phyloP scores from a whole-genome alignment of 2,329 filamentous ascomycete species.

The Aspergillus quadrilineatus region DNA sequence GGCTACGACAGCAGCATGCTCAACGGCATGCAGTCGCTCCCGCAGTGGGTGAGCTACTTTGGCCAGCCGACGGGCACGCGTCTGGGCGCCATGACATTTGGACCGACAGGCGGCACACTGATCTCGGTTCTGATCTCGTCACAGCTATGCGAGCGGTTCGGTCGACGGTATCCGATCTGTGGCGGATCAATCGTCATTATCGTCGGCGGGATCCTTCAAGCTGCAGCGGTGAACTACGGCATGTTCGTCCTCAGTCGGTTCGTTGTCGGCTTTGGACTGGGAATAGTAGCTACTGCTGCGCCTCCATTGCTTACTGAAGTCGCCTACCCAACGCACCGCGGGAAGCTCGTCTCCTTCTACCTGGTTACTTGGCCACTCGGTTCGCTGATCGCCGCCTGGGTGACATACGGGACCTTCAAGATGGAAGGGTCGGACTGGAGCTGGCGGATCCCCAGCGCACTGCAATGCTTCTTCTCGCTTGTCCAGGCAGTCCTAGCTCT shows the following conservation, averaged over 20 bases:
- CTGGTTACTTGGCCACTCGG: constrained; percentile 24
- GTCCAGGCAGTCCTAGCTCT: constrained; percentile 2
- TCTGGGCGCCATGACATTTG: constrained; percentile 13
- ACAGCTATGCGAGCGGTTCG: constrained; percentile 21
- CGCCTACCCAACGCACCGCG: constrained; percentile 24
- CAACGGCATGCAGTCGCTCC: constrained; percentile 48
- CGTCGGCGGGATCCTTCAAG: constrained; percentile 27
- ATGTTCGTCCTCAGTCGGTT: constrained; percentile 28
- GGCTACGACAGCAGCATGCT: constrained; percentile 53
- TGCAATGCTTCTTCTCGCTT: constrained; percentile 5
- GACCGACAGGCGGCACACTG: constrained; percentile 12
- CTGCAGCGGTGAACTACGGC: constrained; percentile 21
- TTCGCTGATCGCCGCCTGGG: constrained; percentile 30
- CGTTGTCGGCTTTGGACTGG: constrained; percentile 25
- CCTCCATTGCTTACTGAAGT: constrained; percentile 28
- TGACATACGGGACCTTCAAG: constrained; percentile 12
- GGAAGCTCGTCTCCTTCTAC: constrained; percentile 23
- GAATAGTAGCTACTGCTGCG: constrained; percentile 20
- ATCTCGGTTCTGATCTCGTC: constrained; percentile 22
- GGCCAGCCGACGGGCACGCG: constrained; percentile 14
- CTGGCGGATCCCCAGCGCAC: constrained; percentile 8
- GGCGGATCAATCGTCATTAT: constrained; percentile 46
- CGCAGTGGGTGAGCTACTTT: constrained; percentile 42
- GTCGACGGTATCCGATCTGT: constrained; percentile 21
- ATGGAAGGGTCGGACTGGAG: constrained; percentile 9